phyloP scores from a whole-genome alignment of 2,329 filamentous ascomycete species.

The Aspergillus costaricaensis region DNA sequence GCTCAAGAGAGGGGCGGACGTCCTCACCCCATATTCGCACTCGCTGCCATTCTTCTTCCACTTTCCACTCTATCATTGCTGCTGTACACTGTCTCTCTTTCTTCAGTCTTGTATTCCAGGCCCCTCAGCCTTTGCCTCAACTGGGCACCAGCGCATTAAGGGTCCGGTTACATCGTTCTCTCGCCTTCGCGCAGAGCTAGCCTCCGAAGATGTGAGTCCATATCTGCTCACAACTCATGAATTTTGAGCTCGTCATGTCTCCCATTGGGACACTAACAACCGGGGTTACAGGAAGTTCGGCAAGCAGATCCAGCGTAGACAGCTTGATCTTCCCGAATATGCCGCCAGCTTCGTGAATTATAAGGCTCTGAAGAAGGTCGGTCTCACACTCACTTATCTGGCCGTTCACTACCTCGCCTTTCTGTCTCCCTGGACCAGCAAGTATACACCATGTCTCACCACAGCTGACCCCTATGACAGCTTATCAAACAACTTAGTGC shows the following conservation, averaged over 20 bases:
- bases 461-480: conserved; percentile 54
- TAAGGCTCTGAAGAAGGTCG: conserved; percentile 96
- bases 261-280: conserved; percentile 11
- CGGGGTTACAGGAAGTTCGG: conserved; percentile 83
- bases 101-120: background rate
- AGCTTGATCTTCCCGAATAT: conserved; percentile 99
- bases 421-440: background rate
- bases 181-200: conserved; percentile 9
- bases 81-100: conserved; percentile 3
- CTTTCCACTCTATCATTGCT: conserved; percentile 4
- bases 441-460: background rate
- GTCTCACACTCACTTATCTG: conserved; percentile 7
- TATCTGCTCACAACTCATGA: background rate
- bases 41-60: background rate
- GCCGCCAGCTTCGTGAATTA: conserved; percentile 99
- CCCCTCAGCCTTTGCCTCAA: conserved; percentile 3
- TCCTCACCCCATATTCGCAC: background rate
- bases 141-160: conserved; percentile 12
- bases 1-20: conserved; percentile 1
- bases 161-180: conserved; percentile 7
- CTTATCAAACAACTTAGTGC: conserved; percentile 98
- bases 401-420: background rate
- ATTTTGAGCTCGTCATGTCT: background rate
- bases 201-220: conserved; percentile 25
- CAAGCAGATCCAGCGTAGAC: conserved; percentile 98